Evolutionary conservation across 495 filamentous ascomycete genomes (phyloP), one percentile per base, ranked within the genome.

Genomic region (Daldinia grandis): DNA sequence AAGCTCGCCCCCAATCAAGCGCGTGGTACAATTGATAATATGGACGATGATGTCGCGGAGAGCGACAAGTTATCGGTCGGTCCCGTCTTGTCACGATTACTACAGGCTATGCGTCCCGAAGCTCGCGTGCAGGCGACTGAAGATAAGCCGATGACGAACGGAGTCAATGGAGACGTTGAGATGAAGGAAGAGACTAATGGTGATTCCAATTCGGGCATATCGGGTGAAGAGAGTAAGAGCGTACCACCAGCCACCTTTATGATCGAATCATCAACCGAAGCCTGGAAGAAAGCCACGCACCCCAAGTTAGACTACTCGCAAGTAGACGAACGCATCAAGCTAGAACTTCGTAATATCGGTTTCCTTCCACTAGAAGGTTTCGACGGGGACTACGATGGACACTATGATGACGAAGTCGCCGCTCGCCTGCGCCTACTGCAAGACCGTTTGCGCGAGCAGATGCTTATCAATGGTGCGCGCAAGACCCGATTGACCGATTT

Each of bases 361-460:
- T 92, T 99, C 78, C 82, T 98, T 21, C 86, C 91, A 1, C 82
- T 88, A 6, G 90, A 91, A 17, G 82, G 88, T 77, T 76, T 81
- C 28, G 80, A 81, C 44, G 78, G 85, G 33, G 92, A 97, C 69
- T 98, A 93, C 77, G 92, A 95, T 76, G 91, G 89, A 4, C 91
- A 96, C 80, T 91, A 89, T 72, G 95, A 99, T 78, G 96, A 99
- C 77, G 96, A 98, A 73, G 90, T 98, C 51, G 92, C 93, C 15
- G 94, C 93, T 58, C 92, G 95, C 10, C 81, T 98, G 33, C 92
- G 95, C 28, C 87, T 90, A 38, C 85, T 99, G 0, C 95, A 99
- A 73, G 82, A 84, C 50, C 89, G 93, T 54, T 87, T 99, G 1
- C 89, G 91, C 74, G 89, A 93, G 44, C 89, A 93, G 73, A 89